Evolutionary conservation across 1,284 basidiomycete species (phyloP), one percentile per base, ranked within the genome.

Genomic region (Ustilago cynodontis): DNA sequence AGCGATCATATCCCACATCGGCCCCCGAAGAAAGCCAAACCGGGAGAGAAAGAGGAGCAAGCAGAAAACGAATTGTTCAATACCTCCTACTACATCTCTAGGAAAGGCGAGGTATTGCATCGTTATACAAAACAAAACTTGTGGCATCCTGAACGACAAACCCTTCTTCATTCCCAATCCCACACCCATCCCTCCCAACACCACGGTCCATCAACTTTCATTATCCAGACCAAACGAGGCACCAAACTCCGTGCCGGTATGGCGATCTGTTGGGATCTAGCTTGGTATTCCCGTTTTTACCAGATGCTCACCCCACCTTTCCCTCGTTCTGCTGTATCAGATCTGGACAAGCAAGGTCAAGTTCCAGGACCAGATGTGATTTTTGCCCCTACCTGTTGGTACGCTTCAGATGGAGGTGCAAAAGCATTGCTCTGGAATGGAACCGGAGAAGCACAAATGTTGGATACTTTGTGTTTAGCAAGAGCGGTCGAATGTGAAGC

Each of bases 331-430:
- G 20, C 49, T 8, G 14, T 45, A 8, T 71, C 74, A 0, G 68
- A 77, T 31, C 53, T 81, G 22, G 76, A 80, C n/a, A 39, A 20
- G 11, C 31, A 70, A 8, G 74, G 51, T 1, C 68, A 75, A 26
- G 71, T 67, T 20, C 50, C 59, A 2, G 83, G 83, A 5, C 84
- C 84, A 3, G 84, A 85, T 55, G 57, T 85, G 8, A 68, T 85
- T 26, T 83, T 85, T 39, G 80, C 79, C 18, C 84, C 84, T 3
- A 85, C 82, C 0, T 85, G 84, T 63, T 85, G 84, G 84, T 85
- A 82, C 58, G 79, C 82, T 10, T 76, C 78, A 8, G 84, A 85
- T 53, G 79, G 79, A 7, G 83, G 83, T 1, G 47, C 73, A 1
- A 56, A 65, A 31, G 83, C 82, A 1, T 65, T 85, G 2, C 56